phyloP scores from a whole-genome alignment of 805 yeast genomes.

The Ogataea methylovora region DNA sequence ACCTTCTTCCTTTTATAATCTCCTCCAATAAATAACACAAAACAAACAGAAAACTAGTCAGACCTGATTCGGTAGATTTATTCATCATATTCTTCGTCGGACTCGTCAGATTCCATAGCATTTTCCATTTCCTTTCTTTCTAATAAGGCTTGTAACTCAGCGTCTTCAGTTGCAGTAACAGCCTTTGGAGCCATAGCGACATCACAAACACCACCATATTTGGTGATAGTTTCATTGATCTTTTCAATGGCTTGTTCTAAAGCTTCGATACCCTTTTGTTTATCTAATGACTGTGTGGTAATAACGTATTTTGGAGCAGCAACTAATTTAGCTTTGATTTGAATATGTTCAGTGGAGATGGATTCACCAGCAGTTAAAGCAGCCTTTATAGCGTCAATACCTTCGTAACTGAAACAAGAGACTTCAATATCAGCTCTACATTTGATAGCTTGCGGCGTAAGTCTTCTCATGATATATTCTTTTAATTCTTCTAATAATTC shows the following conservation, averaged over 20 bases:
- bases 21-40: no score
- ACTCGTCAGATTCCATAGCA: constrained; percentile 67
- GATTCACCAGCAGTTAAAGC: constrained; percentile 86
- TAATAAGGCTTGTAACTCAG: constrained; percentile 91
- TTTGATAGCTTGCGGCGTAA: constrained; percentile 97
- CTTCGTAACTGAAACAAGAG: constrained; percentile 94
- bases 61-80: constrained; percentile 1
- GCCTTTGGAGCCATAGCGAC: constrained; percentile 99
- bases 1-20: no score
- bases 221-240: constrained; percentile 61
- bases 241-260: constrained; percentile 74
- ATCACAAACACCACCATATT: constrained; percentile 78
- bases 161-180: constrained; percentile 97
- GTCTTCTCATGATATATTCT: constrained; percentile 81
- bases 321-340: constrained; percentile 87
- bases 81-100: constrained; percentile 24
- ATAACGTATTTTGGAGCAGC: constrained; percentile 96
- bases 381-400: constrained; percentile 91
- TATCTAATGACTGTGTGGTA: constrained; percentile 88
- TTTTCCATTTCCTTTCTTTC: constrained; percentile 90
- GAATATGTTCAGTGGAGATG: constrained; percentile 74
- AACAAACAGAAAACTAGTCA: no score
- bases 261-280: constrained; percentile 76
- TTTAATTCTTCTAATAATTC: constrained; percentile 81
- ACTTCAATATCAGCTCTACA: constrained; percentile 98